Evolutionary conservation across 2,329 filamentous ascomycete species (phyloP), one percentile per base, ranked within the genome.

Genomic region (Hymenoscyphus scutula): DNA sequence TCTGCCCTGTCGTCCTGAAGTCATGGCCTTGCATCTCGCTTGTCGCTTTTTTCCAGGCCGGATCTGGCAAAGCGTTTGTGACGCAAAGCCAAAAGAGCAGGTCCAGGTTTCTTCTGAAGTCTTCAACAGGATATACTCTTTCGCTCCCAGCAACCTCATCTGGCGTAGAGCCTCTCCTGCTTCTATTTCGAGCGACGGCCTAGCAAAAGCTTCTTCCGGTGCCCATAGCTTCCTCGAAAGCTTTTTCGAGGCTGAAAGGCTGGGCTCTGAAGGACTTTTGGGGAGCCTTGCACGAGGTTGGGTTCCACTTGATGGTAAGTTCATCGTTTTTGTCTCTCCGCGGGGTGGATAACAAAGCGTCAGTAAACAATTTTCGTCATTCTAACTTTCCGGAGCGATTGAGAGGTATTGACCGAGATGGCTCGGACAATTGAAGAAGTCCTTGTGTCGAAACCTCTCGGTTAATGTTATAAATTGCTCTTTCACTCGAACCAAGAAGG

Each of bases 181-280:
- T 23, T 48, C 41, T 48, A 48, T 48, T 48, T 48, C 23, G 41
- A 48, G 41, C n/a, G 41, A 48, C n/a, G 41, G 41, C 41, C 41
- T 19, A 23, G 6, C 1, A 23, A 48, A 48, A 23, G 41, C 41
- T 48, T 48, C 41, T 48, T 23, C 41, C n/a, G n/a, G 10, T 23
- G 19, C 19, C 19, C 41, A n/a, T n/a, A 6, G 10, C 4, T 19
- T 48, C 41, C 19, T 23, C 19, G 41, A 23, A 23, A 19, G 19
- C 41, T 23, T 23, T 48, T 25, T 25, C 41, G 15, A 48, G 41
- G 41, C 41, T 48, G 41, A 48, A 10, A 48, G 41, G 19, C 41
- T 48, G 41, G 41, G 19, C 41, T 48, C 19, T 48, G 10, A 19
- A 48, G 19, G n/a, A 19, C 41, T n/a, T 23, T 48, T 23, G 41